Evolutionary conservation across 768 basidiomycete species (phyloP), one percentile per base, ranked within the genome.

Genomic region (Suillus weaverae): DNA sequence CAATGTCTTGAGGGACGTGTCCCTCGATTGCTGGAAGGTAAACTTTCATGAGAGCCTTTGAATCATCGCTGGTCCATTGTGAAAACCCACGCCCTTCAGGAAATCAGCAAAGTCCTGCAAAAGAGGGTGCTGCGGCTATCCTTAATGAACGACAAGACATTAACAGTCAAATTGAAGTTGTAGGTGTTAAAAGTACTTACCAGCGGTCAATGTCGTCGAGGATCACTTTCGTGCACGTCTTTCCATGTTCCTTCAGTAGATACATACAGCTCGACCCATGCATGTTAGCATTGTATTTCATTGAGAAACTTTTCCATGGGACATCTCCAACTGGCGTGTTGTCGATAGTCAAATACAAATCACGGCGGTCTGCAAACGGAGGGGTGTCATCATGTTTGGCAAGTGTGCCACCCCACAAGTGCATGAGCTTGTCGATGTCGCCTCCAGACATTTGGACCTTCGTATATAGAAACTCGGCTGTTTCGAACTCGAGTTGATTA

Each of bases 61-160:
- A 80, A 57, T 80, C 76, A 61, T 79, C 71, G 5, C 76, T 77
- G 0, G 76, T 79, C 78, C 78, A 79, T 54, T 78, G 78, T 44
- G 43, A 44, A 44, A 78, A 78, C 4, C 70, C 66, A 0, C 65
- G 61, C 11, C 78, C 77, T 56, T 77, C 64, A 35, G 69, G 71
- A 62, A 79, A 79, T 5, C 70, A 62, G 11, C 71, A 67, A 10
- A 79, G 68, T 2, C 73, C 76, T 1, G 75, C 64, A 61, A 76
- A 78, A 0, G 65, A 53, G 4, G 76, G 72, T 4, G 67, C 74
- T 5, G 67, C 73, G 13, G 77, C 68, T 48, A 76, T 75, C n/a
- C 74, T 76, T 60, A 33, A 2, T 6, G 16, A 39, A 20, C 11
- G 22, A 44, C 43, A 44, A 44, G 43, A 44, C 6, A 9, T 44